Conservation (phyloP, 2,329 filamentous ascomycete genomes). For the Colletotrichum tropicale region DNA sequence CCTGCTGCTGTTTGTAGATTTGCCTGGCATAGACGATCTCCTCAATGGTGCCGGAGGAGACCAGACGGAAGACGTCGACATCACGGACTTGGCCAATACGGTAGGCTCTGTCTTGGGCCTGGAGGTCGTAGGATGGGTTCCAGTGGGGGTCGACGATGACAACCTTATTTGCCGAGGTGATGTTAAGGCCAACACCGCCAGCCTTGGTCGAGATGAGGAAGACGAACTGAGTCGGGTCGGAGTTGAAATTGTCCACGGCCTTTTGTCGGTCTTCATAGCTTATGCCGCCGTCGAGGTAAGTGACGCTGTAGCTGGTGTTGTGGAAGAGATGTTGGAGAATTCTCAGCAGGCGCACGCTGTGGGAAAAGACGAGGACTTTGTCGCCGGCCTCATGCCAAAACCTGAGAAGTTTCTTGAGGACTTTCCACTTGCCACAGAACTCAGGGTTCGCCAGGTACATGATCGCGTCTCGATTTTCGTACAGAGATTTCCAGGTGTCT, state of each 20-base stretch:
- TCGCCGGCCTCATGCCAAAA: slow-evolving; percentile 92
- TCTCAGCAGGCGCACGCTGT: slow-evolving; percentile 83
- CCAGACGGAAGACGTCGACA: slow-evolving; percentile 92
- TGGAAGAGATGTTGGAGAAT: slow-evolving; percentile 87
- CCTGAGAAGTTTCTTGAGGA: slow-evolving; percentile 82
- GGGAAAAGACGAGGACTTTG: slow-evolving; percentile 95
- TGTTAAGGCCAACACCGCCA: slow-evolving; percentile 92
- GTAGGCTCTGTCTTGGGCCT: slow-evolving; percentile 95
- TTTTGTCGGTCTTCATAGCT: slow-evolving; percentile 81
- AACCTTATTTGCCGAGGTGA: slow-evolving; percentile 97
- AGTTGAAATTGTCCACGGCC: slow-evolving; percentile 90
- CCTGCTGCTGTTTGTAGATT: slow-evolving; percentile 99
- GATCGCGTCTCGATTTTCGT: slow-evolving; percentile 77
- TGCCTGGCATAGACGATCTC: slow-evolving; percentile 97
- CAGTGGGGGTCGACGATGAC: slow-evolving; percentile 97
- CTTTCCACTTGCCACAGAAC: slow-evolving; percentile 96
- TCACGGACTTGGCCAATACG: slow-evolving; percentile 92
- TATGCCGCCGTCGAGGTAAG: slow-evolving; percentile 87
- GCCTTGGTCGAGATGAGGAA: slow-evolving; percentile 95
- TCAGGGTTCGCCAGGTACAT: slow-evolving; percentile 83
- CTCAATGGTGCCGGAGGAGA: slow-evolving; percentile 91
- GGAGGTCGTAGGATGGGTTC: slow-evolving; percentile 94
- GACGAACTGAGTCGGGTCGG: slow-evolving; percentile 85
- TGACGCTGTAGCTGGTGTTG: slow-evolving; percentile 88
- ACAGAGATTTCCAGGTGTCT: slow-evolving; percentile 74